These are phyloP conservation scores for Nicotiana tabacum DNA, from an alignment of 257 asterid genomes.

Conservation along the genomic window DNA sequence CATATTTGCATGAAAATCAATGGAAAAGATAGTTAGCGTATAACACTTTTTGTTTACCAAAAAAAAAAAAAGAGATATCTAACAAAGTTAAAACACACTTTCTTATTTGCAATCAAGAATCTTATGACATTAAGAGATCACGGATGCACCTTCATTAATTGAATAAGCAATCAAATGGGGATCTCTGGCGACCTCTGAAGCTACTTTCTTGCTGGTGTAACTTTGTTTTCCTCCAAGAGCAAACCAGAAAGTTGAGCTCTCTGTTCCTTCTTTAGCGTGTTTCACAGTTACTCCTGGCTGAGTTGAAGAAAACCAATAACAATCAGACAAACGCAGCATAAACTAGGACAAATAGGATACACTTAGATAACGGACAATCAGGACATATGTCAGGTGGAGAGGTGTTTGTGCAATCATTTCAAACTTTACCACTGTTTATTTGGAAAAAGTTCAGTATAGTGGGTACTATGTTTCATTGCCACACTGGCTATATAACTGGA, in stretches of 20 bases:
- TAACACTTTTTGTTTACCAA: background rate
- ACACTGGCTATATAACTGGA: background rate
- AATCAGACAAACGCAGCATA: background rate
- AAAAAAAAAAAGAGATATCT: background rate
- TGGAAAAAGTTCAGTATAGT: background rate
- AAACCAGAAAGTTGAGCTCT: slow-evolving; percentile 95
- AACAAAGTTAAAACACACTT: background rate
- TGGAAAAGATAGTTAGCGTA: slow-evolving; percentile 19
- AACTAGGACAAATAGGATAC: background rate
- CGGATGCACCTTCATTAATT: slow-evolving; percentile 49
- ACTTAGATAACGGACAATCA: no score
- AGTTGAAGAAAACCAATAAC: background rate
- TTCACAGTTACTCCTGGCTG: slow-evolving; percentile 80
- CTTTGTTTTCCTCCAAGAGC: slow-evolving; percentile 92
- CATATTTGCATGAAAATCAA: slow-evolving; percentile 30
- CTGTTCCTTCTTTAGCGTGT: slow-evolving; percentile 93
- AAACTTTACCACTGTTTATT: background rate
- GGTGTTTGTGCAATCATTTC: background rate
- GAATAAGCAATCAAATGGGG: slow-evolving; percentile 76
- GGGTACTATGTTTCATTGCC: background rate
- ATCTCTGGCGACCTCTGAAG: slow-evolving; percentile 65
- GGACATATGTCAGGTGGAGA: background rate
- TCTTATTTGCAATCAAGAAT: background rate
- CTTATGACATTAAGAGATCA: background rate
- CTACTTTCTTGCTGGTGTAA: slow-evolving; percentile 71